A percentile compares a stretch with the other conserved stretches of the same genome.
Evolutionary conservation across 2,329 filamentous ascomycete genomes (phyloP).

Genomic region (Drechslera avenae): DNA sequence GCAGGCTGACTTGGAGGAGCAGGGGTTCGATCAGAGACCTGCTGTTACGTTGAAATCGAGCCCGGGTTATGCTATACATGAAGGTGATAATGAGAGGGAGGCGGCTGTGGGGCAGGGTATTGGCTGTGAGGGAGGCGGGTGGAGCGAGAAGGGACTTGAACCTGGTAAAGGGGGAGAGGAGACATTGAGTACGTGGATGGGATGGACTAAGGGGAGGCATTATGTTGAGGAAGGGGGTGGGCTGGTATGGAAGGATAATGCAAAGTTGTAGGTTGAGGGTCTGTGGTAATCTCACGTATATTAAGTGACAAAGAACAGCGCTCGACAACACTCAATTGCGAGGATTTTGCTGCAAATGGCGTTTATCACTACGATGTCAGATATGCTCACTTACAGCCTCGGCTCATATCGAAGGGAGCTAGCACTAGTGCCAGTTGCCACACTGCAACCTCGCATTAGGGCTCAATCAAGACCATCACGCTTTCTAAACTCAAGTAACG

Average conservation of each 20-base stretch:
- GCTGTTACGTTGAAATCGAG: constrained; percentile 71
- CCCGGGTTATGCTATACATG: constrained; percentile 68
- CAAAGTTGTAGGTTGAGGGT: constrained; percentile 27
- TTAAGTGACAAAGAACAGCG: no score
- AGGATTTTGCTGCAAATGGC: no score
- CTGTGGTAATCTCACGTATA: no score
- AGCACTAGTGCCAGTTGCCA: constrained; percentile 12
- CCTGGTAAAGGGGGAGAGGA: constrained; percentile 76
- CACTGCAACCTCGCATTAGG: background rate
- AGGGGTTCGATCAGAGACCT: constrained; percentile 71
- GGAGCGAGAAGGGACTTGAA: constrained; percentile 62
- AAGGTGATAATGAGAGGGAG: constrained; percentile 49
- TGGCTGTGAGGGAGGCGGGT: constrained; percentile 70
- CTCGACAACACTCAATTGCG: no score
- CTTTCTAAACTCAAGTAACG: no score
- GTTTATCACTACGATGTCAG: no score
- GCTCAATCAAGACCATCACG: no score
- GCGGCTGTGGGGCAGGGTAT: constrained; percentile 65
- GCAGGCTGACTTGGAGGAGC: constrained; percentile 71
- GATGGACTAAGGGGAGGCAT: constrained; percentile 74
- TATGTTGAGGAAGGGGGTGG: constrained; percentile 61
- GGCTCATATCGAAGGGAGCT: constrained; percentile 4
- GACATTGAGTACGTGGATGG: constrained; percentile 72
- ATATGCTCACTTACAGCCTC: background rate
- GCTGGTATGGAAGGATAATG: constrained; percentile 53